Conservation (phyloP, 768 basidiomycete genomes). For the Phallus indusiatus region DNA sequence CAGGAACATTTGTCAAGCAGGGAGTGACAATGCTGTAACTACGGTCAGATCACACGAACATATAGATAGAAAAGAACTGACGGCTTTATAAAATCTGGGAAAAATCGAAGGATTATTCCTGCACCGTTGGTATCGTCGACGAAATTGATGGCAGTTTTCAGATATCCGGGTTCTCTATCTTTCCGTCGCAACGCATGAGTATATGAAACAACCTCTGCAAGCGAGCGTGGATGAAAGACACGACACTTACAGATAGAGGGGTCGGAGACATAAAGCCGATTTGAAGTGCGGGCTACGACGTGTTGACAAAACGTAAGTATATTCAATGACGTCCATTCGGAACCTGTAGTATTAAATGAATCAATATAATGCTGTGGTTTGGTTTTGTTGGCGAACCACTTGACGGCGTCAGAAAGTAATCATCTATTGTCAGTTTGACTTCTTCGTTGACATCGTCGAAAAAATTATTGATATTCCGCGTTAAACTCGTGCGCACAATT, state of each 20-base stretch:
- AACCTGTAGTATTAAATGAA: not conserved
- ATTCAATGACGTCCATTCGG: slow-evolving; percentile 26
- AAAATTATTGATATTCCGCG: slow-evolving; percentile 28
- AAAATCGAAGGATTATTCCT: slow-evolving; percentile 5
- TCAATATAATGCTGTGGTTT: not conserved
- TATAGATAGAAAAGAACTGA: slow-evolving; percentile 12
- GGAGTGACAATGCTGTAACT: slow-evolving; percentile 3
- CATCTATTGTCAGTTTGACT: slow-evolving; percentile 29
- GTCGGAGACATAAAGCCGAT: slow-evolving; percentile 39
- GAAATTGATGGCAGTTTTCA: slow-evolving; percentile 10
- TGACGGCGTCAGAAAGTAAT: slow-evolving; percentile 20
- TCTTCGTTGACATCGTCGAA: slow-evolving; percentile 38
- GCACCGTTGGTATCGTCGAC: not conserved
- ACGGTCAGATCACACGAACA: not conserved
- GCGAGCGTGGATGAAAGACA: not conserved
- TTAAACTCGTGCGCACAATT: slow-evolving; percentile 23
- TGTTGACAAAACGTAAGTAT: slow-evolving; percentile 19
- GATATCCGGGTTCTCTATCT: slow-evolving; percentile 10
- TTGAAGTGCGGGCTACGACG: slow-evolving; percentile 32
- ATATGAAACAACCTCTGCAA: not conserved
- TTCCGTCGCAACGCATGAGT: not conserved
- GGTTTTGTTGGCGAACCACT: slow-evolving; percentile 8
- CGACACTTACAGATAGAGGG: slow-evolving; percentile 35
- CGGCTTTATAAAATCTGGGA: slow-evolving; percentile 11
- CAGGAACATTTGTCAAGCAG: slow-evolving; percentile 4